These are phyloP conservation scores for Colletotrichum sp. DNA, from an alignment of 2,329 filamentous ascomycete genomes.

Conservation along the genomic window DNA sequence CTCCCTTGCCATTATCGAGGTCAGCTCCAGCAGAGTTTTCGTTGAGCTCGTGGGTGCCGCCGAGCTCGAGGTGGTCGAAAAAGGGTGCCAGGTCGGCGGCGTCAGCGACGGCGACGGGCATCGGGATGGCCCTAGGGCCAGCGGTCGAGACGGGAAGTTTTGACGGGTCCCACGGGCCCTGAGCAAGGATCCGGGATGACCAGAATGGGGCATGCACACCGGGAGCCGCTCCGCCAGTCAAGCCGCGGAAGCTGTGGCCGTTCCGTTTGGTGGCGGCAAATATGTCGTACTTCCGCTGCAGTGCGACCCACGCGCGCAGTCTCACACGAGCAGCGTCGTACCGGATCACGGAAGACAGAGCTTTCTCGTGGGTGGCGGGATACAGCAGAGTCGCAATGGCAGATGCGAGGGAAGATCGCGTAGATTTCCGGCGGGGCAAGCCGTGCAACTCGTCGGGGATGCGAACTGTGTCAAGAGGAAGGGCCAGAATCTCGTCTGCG, in stretches of 20 bases:
- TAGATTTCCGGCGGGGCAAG: constrained; percentile 39
- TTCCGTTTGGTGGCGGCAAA: constrained; percentile 35
- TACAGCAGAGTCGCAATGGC: constrained; percentile 37
- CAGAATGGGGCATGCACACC: constrained; percentile 37
- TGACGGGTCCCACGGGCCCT: constrained; percentile 38
- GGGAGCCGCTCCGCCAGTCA: constrained; percentile 34
- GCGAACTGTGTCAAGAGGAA: constrained; percentile 34
- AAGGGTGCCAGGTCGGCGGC: constrained; percentile 38
- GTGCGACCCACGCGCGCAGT: constrained; percentile 38
- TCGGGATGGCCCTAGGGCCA: constrained; percentile 36
- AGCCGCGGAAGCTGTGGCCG: constrained; percentile 30
- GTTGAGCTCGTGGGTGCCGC: constrained; percentile 33
- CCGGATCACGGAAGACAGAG: constrained; percentile 40
- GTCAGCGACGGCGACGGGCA: constrained; percentile 36
- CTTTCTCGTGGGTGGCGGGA: constrained; percentile 35
- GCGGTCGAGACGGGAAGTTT: constrained; percentile 34
- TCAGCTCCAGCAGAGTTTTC: constrained; percentile 26
- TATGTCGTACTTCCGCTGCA: constrained; percentile 40
- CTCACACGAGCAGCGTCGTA: constrained; percentile 41
- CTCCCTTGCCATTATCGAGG: constrained; percentile 39
- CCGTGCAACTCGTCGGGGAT: constrained; percentile 34
- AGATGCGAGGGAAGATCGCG: constrained; percentile 32
- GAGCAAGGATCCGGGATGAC: constrained; percentile 35
- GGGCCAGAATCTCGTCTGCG: constrained; percentile 37
- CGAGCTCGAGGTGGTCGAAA: constrained; percentile 33